Percentiles rank a stretch among this genome's conserved stretches.
These are phyloP conservation scores for Jacaranda mimosifolia DNA, from an alignment of 257 asterid species.

Conservation along the genomic window DNA sequence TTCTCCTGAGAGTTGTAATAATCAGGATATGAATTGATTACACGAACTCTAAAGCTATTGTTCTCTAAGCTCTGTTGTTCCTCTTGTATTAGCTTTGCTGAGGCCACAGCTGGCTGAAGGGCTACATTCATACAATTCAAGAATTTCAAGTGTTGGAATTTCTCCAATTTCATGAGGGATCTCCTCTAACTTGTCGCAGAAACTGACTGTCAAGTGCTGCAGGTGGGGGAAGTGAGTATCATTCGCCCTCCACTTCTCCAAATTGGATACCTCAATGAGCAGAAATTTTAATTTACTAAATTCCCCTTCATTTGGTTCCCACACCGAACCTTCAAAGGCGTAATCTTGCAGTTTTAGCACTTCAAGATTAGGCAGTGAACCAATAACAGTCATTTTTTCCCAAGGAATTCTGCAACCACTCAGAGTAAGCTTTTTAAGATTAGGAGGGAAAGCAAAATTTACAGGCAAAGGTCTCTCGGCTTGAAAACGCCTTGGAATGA, in stretches of 20 bases:
- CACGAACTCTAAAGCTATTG: no score
- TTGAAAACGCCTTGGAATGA: background rate
- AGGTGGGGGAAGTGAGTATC: conserved; percentile 14
- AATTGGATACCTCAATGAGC: background rate
- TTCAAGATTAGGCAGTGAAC: no score
- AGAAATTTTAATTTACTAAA: background rate
- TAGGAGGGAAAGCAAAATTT: background rate
- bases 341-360: no score
- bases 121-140: no score
- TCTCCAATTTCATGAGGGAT: no score
- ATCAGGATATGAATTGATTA: no score
- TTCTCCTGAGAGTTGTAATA: background rate
- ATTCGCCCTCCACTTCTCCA: conserved; percentile 17
- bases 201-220: background rate
- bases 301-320: no score
- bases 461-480: background rate
- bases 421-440: background rate
- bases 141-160: no score
- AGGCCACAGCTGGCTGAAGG: no score
- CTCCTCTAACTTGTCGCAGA: background rate
- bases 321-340: no score
- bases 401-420: background rate
- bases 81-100: no score
- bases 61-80: background rate
- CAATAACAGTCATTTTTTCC: no score